Evolutionary conservation across 2,329 filamentous ascomycete species (phyloP).

Genomic region (Paraconiothyrium sp.): DNA sequence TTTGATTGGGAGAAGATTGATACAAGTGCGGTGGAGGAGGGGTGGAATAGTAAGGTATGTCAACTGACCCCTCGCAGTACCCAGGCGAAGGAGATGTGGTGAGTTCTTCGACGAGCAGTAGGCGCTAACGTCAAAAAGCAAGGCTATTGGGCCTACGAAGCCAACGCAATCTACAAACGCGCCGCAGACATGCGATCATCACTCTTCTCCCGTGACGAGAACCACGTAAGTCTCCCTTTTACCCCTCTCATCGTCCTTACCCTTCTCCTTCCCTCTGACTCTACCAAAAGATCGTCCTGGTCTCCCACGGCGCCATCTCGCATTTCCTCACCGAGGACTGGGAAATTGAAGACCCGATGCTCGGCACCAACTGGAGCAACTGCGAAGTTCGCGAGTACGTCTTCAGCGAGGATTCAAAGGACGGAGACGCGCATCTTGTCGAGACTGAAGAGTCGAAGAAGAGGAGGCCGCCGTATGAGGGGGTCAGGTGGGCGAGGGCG

Average conservation of each 20-base stretch:
- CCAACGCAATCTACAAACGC: conserved; percentile 39
- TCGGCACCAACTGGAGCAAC: conserved; percentile 43
- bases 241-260: background rate
- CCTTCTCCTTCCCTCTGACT: conserved; percentile 58
- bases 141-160: conserved; percentile 44
- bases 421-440: conserved; percentile 38
- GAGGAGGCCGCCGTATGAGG: conserved; percentile 25
- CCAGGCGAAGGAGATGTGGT: too few relatives aligned
- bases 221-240: conserved; percentile 27
- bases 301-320: conserved; percentile 84
- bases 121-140: conserved; percentile 22
- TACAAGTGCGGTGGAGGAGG: conserved; percentile 66
- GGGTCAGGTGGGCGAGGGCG: background rate
- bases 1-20: conserved; percentile 65
- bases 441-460: conserved; percentile 37
- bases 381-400: conserved; percentile 47
- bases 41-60: conserved; percentile 75
- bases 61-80: background rate
- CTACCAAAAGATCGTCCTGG: conserved; percentile 66
- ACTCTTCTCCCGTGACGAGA: conserved; percentile 39
- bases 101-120: too few relatives aligned
- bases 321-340: conserved; percentile 89
- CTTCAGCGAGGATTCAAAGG: conserved; percentile 37
- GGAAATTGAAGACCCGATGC: conserved; percentile 49
- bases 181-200: conserved; percentile 41